These are phyloP conservation scores for Articulospora tetracladia DNA, from an alignment of 495 filamentous ascomycete species.

Conservation along the genomic window DNA sequence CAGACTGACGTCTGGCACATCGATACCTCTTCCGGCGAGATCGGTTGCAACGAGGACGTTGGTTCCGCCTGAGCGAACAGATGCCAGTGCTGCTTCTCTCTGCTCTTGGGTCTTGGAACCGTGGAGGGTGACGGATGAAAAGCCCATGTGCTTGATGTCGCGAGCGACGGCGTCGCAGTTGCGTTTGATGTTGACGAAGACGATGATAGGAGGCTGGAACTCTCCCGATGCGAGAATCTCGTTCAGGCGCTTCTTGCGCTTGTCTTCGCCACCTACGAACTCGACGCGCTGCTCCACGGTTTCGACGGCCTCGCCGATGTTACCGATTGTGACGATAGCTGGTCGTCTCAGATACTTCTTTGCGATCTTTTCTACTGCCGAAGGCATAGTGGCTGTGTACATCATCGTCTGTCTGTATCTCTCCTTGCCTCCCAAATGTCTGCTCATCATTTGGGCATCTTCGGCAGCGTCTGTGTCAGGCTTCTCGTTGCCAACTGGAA, in stretches of 20 bases:
- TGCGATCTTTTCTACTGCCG: conserved; percentile 90
- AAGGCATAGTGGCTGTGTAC: conserved; percentile 99
- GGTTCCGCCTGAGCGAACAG: conserved; percentile 70
- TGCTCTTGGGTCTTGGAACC: conserved; percentile 97
- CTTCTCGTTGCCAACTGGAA: conserved; percentile 93
- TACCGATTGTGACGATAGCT: conserved; percentile 92
- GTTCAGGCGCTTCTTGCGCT: conserved; percentile 90
- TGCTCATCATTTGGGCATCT: conserved; percentile 77
- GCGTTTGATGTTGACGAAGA: conserved; percentile 99
- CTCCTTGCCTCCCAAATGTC: conserved; percentile 76
- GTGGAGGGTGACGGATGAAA: conserved; percentile 86
- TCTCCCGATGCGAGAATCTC: conserved; percentile 86
- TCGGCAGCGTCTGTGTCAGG: conserved; percentile 94
- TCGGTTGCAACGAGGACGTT: conserved; percentile 97
- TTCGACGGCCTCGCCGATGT: conserved; percentile 95
- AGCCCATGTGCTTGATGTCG: conserved; percentile 94
- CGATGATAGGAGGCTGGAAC: conserved; percentile 91
- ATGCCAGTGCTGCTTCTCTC: conserved; percentile 89
- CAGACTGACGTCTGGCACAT: conserved; percentile 89
- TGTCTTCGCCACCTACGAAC: conserved; percentile 88
- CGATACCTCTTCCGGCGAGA: conserved; percentile 95
- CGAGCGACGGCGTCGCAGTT: conserved; percentile 95
- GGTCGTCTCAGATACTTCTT: conserved; percentile 93
- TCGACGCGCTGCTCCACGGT: conserved; percentile 98
- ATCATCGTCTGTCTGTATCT: conserved; percentile 99